Conservation (phyloP, 495 filamentous ascomycete species). For the Articulospora tetracladia region DNA sequence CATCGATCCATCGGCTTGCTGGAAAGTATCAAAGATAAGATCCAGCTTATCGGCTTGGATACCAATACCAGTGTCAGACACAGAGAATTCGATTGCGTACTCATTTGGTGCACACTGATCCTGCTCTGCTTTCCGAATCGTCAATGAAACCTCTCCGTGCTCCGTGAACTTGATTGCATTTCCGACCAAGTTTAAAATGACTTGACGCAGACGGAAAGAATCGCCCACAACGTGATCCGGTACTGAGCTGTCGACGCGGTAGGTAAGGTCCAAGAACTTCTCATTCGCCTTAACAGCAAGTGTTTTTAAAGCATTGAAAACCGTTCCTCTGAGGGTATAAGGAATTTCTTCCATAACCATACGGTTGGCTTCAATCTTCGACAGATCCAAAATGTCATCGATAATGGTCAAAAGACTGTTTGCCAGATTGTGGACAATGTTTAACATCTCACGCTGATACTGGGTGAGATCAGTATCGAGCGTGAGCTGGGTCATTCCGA, state of each 20-base stretch:
- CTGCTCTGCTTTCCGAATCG: constrained; percentile 73
- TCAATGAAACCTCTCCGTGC: constrained; percentile 92
- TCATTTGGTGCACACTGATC: constrained; percentile 67
- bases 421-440: constrained; percentile 95
- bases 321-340: constrained; percentile 89
- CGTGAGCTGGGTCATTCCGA: constrained; percentile 95
- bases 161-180: constrained; percentile 97
- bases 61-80: constrained; percentile 96
- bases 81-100: constrained; percentile 94
- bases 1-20: constrained; percentile 97
- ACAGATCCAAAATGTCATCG: constrained; percentile 98
- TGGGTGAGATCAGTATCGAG: constrained; percentile 92
- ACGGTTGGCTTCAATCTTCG: constrained; percentile 98
- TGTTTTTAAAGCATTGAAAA: constrained; percentile 97
- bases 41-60: constrained; percentile 96
- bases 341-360: constrained; percentile 99
- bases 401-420: constrained; percentile 98
- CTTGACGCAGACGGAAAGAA: constrained; percentile 93
- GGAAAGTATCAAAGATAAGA: constrained; percentile 99
- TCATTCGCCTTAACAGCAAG: constrained; percentile 97
- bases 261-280: constrained; percentile 89
- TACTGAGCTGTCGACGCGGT: constrained; percentile 89
- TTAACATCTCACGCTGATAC: constrained; percentile 97
- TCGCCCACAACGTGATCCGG: constrained; percentile 97
- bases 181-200: constrained; percentile 80